These are phyloP conservation scores for Agrocybe praecox DNA, from an alignment of 768 basidiomycete genomes.

Conservation along the genomic window DNA sequence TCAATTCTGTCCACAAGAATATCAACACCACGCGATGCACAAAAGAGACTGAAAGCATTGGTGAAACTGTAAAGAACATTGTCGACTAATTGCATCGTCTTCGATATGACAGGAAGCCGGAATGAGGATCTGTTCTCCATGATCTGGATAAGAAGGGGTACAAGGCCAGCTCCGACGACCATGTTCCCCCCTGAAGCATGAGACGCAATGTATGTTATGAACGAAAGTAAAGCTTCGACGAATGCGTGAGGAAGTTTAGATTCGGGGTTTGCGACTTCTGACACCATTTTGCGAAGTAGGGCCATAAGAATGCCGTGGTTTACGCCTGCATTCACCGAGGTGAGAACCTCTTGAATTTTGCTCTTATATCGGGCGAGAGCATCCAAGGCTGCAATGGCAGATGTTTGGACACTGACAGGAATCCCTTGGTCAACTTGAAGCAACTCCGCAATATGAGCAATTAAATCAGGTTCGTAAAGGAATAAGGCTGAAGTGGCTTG, in stretches of 20 bases:
- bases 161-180: conserved; percentile 92
- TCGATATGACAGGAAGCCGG: conserved; percentile 78
- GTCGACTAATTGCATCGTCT: conserved; percentile 91
- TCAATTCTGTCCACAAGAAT: conserved; percentile 85
- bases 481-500: conserved; percentile 83
- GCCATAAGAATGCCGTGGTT: conserved; percentile 96
- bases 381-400: conserved; percentile 89
- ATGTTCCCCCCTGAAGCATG: conserved; percentile 87
- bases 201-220: conserved; percentile 86
- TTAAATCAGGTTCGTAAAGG: conserved; percentile 93
- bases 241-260: conserved; percentile 73
- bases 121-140: conserved; percentile 76
- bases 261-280: conserved; percentile 67
- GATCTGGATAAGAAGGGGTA: conserved; percentile 87
- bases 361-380: conserved; percentile 83
- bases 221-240: conserved; percentile 82
- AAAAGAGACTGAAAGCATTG: conserved; percentile 87
- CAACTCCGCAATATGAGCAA: conserved; percentile 86
- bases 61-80: conserved; percentile 89
- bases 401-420: conserved; percentile 74
- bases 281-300: conserved; percentile 78
- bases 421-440: conserved; percentile 79
- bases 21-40: conserved; percentile 81
- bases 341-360: conserved; percentile 85
- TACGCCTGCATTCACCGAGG: conserved; percentile 91